Evolutionary conservation across 768 basidiomycete genomes (phyloP), one percentile per base, ranked within the genome.

Genomic region (Pleurotus platypus): DNA sequence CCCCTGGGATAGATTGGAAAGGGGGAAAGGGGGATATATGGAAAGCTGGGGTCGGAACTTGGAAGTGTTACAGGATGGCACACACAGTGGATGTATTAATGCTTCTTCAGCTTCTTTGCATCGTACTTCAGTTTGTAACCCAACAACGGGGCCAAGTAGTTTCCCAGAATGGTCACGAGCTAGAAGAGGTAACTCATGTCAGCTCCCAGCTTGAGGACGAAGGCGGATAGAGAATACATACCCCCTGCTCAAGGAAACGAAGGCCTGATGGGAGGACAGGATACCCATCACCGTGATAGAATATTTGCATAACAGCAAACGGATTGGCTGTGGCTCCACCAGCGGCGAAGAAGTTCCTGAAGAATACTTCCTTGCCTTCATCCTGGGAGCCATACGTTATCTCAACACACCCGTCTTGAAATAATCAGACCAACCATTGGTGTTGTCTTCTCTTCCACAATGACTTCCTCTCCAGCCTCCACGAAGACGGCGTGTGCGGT

Each of bases 291-390:
- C 51, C 51, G 20, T 18, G 38, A 13, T 53, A 53, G 38, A 53
- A 53, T 13, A 38, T 26, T 42, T 53, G 51, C 51, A 53, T 53
- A 1, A 42, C 18, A 13, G 51, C 51, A 22, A 53, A 40, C 16
- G 51, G 51, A 53, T 53, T 38, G 22, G 51, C 51, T 5, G 37
- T 18, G n/a, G 7, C 4, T 22, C 51, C 51, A 15, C 51, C 51
- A 53, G 38, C 38, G 16, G 38, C 51, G 24, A 53, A 53, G 5
- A 53, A 13, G 20, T 53, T 53, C 15, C 51, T 16, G 38, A 53
- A 53, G 39, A 53, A 53, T 9, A 53, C 37, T 22, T 53, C 51
- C 20, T 53, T 53, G 15, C 39, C 51, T 18, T 39, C 51, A 22
- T 53, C 51, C 39, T 53, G 24, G 4, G 8, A 16, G 40, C 37